Conservation (phyloP, 768 basidiomycete species). For the Kwoniella dendrophila region DNA sequence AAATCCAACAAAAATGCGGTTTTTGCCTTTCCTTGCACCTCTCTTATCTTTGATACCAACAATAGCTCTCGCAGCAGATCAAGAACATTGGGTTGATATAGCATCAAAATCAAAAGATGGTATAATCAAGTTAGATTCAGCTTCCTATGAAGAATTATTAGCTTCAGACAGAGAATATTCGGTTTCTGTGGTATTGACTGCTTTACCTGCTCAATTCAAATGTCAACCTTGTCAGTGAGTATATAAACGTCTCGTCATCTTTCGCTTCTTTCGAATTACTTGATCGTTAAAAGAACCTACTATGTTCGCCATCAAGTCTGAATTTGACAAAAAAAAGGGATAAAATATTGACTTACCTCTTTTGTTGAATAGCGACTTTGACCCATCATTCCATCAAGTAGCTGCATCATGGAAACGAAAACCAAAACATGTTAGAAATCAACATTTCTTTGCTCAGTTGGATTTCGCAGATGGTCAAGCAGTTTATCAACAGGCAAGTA, state of each 20-base stretch:
- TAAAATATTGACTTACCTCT: background rate
- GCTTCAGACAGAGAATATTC: constrained; percentile 79
- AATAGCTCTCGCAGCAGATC: constrained; percentile 35
- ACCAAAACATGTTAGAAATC: constrained; percentile 66
- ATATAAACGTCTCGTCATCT: background rate
- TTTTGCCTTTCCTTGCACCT: constrained; percentile 8
- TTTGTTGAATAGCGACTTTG: constrained; percentile 69
- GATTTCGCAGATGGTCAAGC: constrained; percentile 79
- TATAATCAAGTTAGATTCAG: constrained; percentile 75
- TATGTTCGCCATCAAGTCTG: background rate
- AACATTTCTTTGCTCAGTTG: constrained; percentile 87
- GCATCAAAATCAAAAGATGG: constrained; percentile 71
- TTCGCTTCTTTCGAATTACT: background rate
- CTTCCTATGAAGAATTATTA: constrained; percentile 73
- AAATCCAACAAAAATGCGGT: constrained; percentile 15
- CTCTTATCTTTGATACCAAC: constrained; percentile 20
- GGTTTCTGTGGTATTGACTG: constrained; percentile 84
- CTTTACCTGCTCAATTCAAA: constrained; percentile 74
- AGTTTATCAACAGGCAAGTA: constrained; percentile 75
- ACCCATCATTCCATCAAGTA: constrained; percentile 77
- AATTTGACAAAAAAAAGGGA: background rate
- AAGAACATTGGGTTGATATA: constrained; percentile 67
- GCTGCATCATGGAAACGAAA: constrained; percentile 78
- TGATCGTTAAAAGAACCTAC: background rate
- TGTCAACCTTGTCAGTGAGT: constrained; percentile 92